phyloP scores from a whole-genome alignment of 2,329 filamentous ascomycete species.

The Ramularia collo-cygni region DNA sequence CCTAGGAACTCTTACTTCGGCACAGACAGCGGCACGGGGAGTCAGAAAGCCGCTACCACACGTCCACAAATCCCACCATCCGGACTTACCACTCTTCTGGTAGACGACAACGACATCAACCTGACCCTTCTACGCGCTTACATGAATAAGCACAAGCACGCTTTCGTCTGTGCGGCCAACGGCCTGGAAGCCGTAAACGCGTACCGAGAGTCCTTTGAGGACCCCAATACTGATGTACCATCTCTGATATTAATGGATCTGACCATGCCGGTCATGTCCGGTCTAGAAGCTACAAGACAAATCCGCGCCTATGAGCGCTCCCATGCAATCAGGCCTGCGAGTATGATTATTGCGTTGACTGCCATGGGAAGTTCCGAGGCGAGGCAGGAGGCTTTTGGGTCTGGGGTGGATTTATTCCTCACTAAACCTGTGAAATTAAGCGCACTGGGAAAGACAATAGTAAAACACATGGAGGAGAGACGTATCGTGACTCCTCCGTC shows the following conservation, averaged over 20 bases:
- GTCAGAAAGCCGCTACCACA: background rate
- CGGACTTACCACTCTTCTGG: constrained; percentile 17
- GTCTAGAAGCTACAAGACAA: constrained; percentile 21
- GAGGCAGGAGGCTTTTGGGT: constrained; percentile 23
- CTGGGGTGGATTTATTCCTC: constrained; percentile 27
- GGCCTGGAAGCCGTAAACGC: constrained; percentile 43
- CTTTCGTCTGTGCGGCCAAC: constrained; percentile 37
- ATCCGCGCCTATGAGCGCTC: constrained; percentile 16
- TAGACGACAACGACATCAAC: constrained; percentile 28
- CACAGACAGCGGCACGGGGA: too few relatives aligned
- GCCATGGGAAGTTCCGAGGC: constrained; percentile 15
- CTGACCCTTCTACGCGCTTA: constrained; percentile 22
- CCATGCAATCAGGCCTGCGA: background rate
- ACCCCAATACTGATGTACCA: constrained; percentile 36
- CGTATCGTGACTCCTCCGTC: too few relatives aligned
- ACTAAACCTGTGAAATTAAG: constrained; percentile 32
- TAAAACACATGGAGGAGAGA: constrained; percentile 18
- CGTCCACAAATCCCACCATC: background rate
- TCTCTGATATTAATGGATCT: constrained; percentile 40
- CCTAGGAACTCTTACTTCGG: too few relatives aligned
- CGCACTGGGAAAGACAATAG: constrained; percentile 34
- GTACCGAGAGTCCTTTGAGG: constrained; percentile 27
- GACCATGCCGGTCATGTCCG: constrained; percentile 21
- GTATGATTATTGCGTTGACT: constrained; percentile 20
- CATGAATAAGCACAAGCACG: constrained; percentile 29